A percentile compares a stretch with the other conserved stretches of the same genome.
phyloP scores from a whole-genome alignment of 805 yeast genomes.

The Candida morakotiae region DNA sequence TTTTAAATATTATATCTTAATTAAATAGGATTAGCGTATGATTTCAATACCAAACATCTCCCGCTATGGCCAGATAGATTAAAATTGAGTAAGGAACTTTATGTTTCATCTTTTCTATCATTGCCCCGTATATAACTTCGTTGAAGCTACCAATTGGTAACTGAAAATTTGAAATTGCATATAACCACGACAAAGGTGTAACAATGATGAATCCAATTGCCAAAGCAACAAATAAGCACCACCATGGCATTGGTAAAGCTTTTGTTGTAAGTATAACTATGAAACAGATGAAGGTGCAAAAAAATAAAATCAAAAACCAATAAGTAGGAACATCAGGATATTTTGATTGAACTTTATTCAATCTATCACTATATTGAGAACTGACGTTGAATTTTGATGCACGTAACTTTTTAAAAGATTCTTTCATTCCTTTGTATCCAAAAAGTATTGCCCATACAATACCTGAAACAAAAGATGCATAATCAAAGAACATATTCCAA shows the following conservation, averaged over 20 bases:
- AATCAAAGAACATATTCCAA: constrained; percentile 46
- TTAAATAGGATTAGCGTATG: no score
- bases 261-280: constrained; percentile 27
- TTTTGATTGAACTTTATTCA: constrained; percentile 33
- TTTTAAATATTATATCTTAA: no score
- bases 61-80: constrained; percentile 43
- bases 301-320: constrained; percentile 37
- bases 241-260: constrained; percentile 32
- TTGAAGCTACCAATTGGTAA: constrained; percentile 47
- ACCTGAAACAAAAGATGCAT: constrained; percentile 44
- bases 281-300: constrained; percentile 26
- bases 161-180: constrained; percentile 48
- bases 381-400: constrained; percentile 5
- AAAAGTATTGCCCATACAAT: constrained; percentile 36
- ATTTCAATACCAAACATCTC: constrained; percentile 37
- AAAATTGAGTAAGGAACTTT: constrained; percentile 44
- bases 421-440: constrained; percentile 19
- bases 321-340: constrained; percentile 38
- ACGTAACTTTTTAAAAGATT: constrained; percentile 12
- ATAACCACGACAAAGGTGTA: constrained; percentile 45
- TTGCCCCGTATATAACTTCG: constrained; percentile 41
- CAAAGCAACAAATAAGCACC: constrained; percentile 39
- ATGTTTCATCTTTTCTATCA: constrained; percentile 27
- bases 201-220: constrained; percentile 40
- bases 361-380: constrained; percentile 29